Evolutionary conservation across 2,329 filamentous ascomycete genomes (phyloP), one percentile per base, ranked within the genome.

Genomic region (Ophiocordyceps robertsii): DNA sequence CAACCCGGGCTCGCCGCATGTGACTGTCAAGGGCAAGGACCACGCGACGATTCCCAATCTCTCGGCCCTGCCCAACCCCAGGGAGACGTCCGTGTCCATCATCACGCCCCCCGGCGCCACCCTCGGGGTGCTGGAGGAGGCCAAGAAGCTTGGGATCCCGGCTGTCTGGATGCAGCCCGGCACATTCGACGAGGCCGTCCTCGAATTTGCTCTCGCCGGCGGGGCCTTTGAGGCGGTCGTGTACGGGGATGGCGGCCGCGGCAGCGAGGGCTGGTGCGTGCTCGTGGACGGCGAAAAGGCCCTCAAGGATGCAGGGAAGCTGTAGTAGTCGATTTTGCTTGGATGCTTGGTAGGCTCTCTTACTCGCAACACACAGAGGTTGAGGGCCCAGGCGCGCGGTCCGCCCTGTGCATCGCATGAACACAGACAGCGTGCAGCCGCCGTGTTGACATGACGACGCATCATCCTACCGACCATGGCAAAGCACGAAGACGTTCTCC

Each of bases 151-250:
- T 11, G 81, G 88, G 3, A 66, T 94, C 37, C 72, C 76, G 16
- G 74, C 84, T 24, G 80, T 95, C 6, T 95, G 86, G 84, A 66
- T 96, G 50, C 92, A 96, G 65, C 92, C 92, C 0, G 92, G 90
- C 1, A 89, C 79, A 14, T 96, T 84, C 57, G 80, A 95, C 57
- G 76, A 84, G 41, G 76, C 78, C 44, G 82, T 87, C 19, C 57
- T 95, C 47, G 66, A 72, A 35, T 88, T 75, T 60, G 87, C 85
- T 3, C 67, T 71, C 19, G 61, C 56, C 46, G 66, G 82, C 49
- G 66, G 62, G 6, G 64, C 63, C 16, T 95, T 92, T 53, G 67
- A 78, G 50, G 77, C 79, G 32, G 82, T 87, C 31, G 81, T 85
- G 36, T 76, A 69, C 47, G 79, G 72, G 7, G 68, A 80, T 32